Evolutionary conservation across 148 eudicot genomes (phyloP).

Genomic region (Rhododendron ovatum): DNA sequence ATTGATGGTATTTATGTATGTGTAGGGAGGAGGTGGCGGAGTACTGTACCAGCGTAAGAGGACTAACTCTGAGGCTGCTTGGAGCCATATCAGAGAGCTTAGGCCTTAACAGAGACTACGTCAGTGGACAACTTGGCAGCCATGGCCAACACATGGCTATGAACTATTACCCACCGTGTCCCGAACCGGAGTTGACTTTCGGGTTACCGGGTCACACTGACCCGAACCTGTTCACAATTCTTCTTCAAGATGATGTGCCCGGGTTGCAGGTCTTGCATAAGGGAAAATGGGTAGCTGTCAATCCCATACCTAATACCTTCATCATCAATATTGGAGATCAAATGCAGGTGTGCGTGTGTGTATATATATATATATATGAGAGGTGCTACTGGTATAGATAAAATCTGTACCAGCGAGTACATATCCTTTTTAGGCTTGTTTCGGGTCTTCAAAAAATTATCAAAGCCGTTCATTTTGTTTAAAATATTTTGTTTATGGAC

Average conservation of each 20-base stretch:
- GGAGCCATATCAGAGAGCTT: conserved; percentile 22
- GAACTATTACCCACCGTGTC: conserved; percentile 24
- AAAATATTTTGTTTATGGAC: too few species aligned
- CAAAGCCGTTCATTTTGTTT: too few species aligned
- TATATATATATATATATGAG: too few species aligned
- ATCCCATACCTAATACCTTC: conserved; percentile 21
- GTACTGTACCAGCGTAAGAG: conserved; percentile 17
- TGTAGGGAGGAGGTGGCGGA: conserved; percentile 15
- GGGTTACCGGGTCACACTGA: conserved; percentile 20
- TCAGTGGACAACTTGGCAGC: conserved; percentile 9
- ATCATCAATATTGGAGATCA: conserved; percentile 22
- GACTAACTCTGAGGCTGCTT: conserved; percentile 7
- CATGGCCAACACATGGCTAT: conserved; percentile 27
- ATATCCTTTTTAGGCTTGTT: too few species aligned
- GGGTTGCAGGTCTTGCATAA: conserved; percentile 17
- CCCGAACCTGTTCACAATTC: conserved; percentile 17
- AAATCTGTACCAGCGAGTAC: too few species aligned
- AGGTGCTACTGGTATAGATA: too few species aligned
- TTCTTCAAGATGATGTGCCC: conserved; percentile 23
- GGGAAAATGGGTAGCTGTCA: conserved; percentile 16
- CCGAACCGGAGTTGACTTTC: conserved; percentile 20
- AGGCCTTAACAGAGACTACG: conserved; percentile 10
- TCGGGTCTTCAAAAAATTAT: too few species aligned
- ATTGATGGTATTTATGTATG: not conserved
- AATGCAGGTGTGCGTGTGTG: conserved; percentile 5